Evolutionary conservation across 495 filamentous ascomycete genomes (phyloP), one percentile per base, ranked within the genome.

Genomic region (Umbilicaria muhlenbergii): DNA sequence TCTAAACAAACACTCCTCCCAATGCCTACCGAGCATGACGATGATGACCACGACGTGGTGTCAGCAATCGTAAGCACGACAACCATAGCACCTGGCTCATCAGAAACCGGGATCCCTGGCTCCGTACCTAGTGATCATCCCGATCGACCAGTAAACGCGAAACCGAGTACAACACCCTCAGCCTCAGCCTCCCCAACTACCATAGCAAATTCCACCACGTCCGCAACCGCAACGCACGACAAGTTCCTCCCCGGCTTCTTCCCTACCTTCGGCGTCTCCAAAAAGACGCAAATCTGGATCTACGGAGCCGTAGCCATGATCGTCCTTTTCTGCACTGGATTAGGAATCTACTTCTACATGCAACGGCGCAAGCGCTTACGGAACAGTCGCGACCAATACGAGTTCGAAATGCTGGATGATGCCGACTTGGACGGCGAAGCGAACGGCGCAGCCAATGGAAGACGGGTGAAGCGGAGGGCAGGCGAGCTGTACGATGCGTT

Each of bases 401-500:
- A 94, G 50, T 98, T 98, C 49, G 89, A 94, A 58, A 75, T 93
- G 52, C 73, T 98, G 24, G 78, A 87, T 48, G 78, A 88, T 49
- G 79, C 86, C 8, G 91, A 94, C 50, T 59, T 64, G 53, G 57
- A 55, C 36, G 64, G 61, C 12, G 42, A 42, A 17, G 55, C 60
- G 15, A 61, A 59, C 35, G 58, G 57, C 10, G 58, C 55, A 13
- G 42, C 48, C n/a, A 38, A 46, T 33, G 59, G 61, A 17, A 56
- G 47, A 39, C 56, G 64, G 32, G 51, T 48, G 31, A 63, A 62
- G 18, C 77, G 80, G 43, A 75, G 84, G 42, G 92, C 83, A 8
- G 88, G 91, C 13, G 88, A 95, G 61, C 62, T 98, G 33, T 98
- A 98, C 62, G 92, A 98, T 70, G 91, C 91, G 14, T 98, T 98